Evolutionary conservation across 2,329 filamentous ascomycete genomes (phyloP), one percentile per base, ranked within the genome.

Genomic region (Cladosporium cucumerinum): DNA sequence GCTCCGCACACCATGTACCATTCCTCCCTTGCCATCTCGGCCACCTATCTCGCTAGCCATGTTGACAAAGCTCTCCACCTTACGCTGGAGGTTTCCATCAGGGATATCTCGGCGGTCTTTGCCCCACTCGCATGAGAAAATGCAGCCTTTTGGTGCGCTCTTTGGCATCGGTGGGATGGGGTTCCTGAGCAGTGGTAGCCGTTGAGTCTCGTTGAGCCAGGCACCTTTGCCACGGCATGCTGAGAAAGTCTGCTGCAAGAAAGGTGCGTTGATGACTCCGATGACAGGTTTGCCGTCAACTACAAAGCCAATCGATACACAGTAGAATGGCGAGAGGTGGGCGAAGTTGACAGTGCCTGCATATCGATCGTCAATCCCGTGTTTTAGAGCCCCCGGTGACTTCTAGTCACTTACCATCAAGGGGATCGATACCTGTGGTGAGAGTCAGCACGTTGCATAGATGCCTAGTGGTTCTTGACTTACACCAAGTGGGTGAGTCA

Each of bases 261-360:
- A 87, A 0, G 90, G 90, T 0, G 89, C 89, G 71, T 89, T 86
- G 72, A 93, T 88, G 54, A 92, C 84, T 23, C 90, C 90, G 59
- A 93, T 85, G 2, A 88, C 76, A 2, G 90, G 88, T 30, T 80
- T 76, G 7, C 84, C 81, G 21, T 83, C 76, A 63, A 90, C 72
- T 26, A 89, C 80, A 72, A 93, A 87, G 57, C 83, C 89, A 71
- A 93, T 92, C 39, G 88, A 91, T 51, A 93, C 87, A 76, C 90
- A 93, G 78, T 91, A 92, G 87, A 92, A 91, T 65, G 89, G 89
- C 73, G 91, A 92, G 6, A 91, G 82, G 75, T 93, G 90, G 32
- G 89, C 91, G 78, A 90, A 93, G 80, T 93, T 93, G 66, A 93
- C 89, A 3, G 90, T 93, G 51, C 84, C 82, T 82, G 30, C 18